Base-by-base conservation (phyloP, 108 stramenopile species). In the Nannochloropsis granulata region DNA sequence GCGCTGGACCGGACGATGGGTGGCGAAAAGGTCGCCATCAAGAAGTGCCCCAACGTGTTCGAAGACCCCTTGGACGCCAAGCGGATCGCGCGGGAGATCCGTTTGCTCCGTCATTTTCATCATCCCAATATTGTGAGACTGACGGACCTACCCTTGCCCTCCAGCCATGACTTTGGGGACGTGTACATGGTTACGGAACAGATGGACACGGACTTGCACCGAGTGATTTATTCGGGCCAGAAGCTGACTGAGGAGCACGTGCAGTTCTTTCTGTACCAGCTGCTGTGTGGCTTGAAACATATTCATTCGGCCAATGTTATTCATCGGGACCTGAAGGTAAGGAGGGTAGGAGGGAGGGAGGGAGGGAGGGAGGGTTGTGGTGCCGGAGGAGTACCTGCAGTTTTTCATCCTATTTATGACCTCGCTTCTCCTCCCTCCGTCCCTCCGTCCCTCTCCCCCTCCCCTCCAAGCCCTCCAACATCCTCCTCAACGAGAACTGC, bases 241-340 rank as follows among this genome's bases (percentile, higher is more conserved):
- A 90, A 92, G 80, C 92, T 97, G 12, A 92, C 94, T 19, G 93
- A 94, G 23, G 96, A 96, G 82, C 96, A 97, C 84, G 94, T 94
- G 12, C 95, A 97, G 89, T 98, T 96, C 88, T 98, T 97, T 85
- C 82, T 95, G 81, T 98, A 97, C 89, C 96, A 98, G 86, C 90
- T 97, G 45, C 89, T 98, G 78, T 89, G 97, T 43, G 95, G 95
- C 8, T 23, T 82, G 82, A 25, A 44, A 25, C 71, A 82, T 34
- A 83, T 86, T 24, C 86, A 86, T 23, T 78, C 83, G 2, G 82
- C 82, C 8, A 56, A 56, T 23, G 86, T 86, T 12, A 34, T 86
- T 43, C 86, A 86, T 43, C 86, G 86, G 24, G 86, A 86, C 21
- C 23, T 82, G 82, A 98, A 81, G 44, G 81, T 44, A 13, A 3